phyloP scores from a whole-genome alignment of 179 eudicot genomes.

The Spinacia oleracea region DNA sequence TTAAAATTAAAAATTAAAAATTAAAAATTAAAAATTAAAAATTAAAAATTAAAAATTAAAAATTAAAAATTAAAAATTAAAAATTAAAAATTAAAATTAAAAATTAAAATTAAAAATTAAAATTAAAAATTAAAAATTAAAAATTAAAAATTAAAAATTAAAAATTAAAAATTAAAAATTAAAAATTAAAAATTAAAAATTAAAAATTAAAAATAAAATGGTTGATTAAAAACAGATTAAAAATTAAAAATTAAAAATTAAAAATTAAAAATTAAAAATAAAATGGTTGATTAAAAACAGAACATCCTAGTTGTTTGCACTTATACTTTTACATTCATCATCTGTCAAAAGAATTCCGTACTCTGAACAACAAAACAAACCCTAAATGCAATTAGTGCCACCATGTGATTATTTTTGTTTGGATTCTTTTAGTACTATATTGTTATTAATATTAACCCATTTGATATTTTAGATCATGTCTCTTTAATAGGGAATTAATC shows the following conservation, averaged over 20 bases:
- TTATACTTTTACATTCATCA: background rate
- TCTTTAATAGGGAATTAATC: background rate
- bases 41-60: no score
- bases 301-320: constrained; percentile 2
- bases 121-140: no score
- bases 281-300: background rate
- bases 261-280: no score
- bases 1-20: no score
- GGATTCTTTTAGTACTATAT: background rate
- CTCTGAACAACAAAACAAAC: constrained; percentile 13
- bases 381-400: background rate
- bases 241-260: no score
- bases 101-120: no score
- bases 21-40: no score
- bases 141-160: no score
- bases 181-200: no score
- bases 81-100: no score
- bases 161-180: background rate
- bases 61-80: no score
- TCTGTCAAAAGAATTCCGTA: constrained; percentile 9
- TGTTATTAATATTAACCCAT: background rate
- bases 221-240: constrained; percentile 2
- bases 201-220: no score
- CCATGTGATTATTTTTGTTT: constrained; percentile 3
- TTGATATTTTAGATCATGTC: background rate